Evolutionary conservation across 2,329 filamentous ascomycete species (phyloP), one percentile per base, ranked within the genome.

Genomic region (Rhynchosporium graminicola): DNA sequence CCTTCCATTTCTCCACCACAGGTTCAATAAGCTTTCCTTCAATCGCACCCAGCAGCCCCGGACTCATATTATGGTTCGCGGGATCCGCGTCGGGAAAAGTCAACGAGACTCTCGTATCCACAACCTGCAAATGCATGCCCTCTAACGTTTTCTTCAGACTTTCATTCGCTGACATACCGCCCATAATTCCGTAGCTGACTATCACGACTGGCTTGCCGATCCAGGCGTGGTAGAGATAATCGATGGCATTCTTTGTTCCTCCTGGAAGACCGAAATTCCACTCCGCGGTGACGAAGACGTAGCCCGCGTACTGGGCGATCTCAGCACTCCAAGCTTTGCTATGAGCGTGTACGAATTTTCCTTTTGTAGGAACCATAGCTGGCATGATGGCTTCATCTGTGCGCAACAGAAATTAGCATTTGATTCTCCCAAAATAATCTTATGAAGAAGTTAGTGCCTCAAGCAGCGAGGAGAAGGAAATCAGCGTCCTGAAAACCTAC

Each of bases 211-310:
- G 80, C 71, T 86, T 86, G 8, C 79, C 81, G 29, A 73, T 78
- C 81, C 83, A 86, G 69, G 86, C 84, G 67, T 86, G 74, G 67
- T 78, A 80, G 0, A 88, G 77, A 68, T 84, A 87, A 70, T 87
- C 85, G 60, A 88, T 78, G 5, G 85, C 84, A 69, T 87, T 88
- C 76, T 87, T 87, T 55, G 83, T 73, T 6, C 76, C 78, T 0
- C 80, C 83, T 0, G 84, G 76, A 5, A 85, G 74, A 29, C 82
- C 79, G 70, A 75, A 81, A 75, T 87, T 87, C 70, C 87, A 87
- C 71, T 83, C 79, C 1, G 80, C 78, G 13, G 79, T 76, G 47
- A 83, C 77, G 56, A 83, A 73, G 43, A 84, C 70, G 71, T 81
- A 83, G 15, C 69, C 80, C 54, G 80, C 77, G 71, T 80, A 76